phyloP scores from a whole-genome alignment of 257 asterid species.

The Gynochthodes officinalis region DNA sequence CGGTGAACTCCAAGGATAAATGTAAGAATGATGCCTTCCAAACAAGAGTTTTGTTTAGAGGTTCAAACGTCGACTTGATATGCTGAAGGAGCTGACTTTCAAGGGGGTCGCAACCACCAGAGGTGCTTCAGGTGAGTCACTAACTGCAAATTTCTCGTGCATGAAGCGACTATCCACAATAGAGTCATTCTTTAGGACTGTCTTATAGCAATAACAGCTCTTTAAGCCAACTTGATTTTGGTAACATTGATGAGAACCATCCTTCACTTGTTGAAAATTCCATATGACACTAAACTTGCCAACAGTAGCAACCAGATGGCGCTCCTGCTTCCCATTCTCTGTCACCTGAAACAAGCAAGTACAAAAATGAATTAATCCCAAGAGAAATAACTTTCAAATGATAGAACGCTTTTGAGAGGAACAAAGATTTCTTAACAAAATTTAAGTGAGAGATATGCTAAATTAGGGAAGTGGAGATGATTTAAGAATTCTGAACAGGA shows the following conservation, averaged over 20 bases:
- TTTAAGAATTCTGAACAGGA: not conserved
- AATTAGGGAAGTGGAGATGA: not conserved
- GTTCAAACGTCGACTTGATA: slow-evolving; percentile 64
- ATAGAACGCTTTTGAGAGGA: not conserved
- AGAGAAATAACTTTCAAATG: not conserved
- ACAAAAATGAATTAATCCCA: not conserved
- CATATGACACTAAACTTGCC: slow-evolving; percentile 98
- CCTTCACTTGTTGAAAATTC: slow-evolving; percentile 95
- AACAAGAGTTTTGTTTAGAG: slow-evolving; percentile 27
- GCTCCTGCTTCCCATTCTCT: slow-evolving; percentile 90
- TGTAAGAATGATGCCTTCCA: not conserved
- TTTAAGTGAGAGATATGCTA: not conserved
- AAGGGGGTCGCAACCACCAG: slow-evolving; percentile 61
- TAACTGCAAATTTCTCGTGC: slow-evolving; percentile 91
- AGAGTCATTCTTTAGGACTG: slow-evolving; percentile 41
- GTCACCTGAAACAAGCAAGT: slow-evolving; percentile 55
- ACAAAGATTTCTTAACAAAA: not conserved
- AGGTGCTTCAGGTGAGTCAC: slow-evolving; percentile 51
- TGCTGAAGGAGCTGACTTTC: slow-evolving; percentile 97
- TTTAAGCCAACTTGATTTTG: slow-evolving; percentile 51
- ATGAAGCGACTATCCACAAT: slow-evolving; percentile 62
- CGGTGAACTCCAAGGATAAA: not conserved
- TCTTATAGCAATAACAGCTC: slow-evolving; percentile 81
- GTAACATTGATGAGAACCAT: slow-evolving; percentile 82
- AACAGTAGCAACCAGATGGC: slow-evolving; percentile 92